Conservation (phyloP, 2,329 filamentous ascomycete species). For the Metarhizium robertsii region DNA sequence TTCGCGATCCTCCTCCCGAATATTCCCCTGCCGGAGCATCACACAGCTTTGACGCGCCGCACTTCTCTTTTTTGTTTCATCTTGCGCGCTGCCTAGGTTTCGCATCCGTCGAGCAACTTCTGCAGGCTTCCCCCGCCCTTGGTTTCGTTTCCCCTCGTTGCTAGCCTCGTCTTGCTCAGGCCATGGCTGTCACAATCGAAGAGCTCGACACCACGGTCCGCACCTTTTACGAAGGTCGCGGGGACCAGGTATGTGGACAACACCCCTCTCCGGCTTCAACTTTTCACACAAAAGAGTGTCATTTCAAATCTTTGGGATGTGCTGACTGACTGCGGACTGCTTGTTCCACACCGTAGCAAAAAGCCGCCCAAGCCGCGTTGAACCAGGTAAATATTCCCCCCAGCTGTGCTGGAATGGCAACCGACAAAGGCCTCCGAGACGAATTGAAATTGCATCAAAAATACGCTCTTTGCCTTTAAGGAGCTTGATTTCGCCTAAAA, state of each 20-base stretch:
- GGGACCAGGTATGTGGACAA: slow-evolving; percentile 65
- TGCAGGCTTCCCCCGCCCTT: slow-evolving; percentile 17
- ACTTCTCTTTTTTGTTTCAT: slow-evolving; percentile 6
- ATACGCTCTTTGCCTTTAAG: neutral
- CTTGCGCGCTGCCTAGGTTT: slow-evolving; percentile 17
- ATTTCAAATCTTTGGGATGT: slow-evolving; percentile 2
- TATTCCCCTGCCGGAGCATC: neutral
- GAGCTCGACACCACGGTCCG: slow-evolving; percentile 96
- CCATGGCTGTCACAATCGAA: slow-evolving; percentile 67
- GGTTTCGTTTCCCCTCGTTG: slow-evolving; percentile 21
- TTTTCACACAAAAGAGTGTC: neutral
- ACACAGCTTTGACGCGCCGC: slow-evolving; percentile 12
- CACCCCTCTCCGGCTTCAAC: neutral
- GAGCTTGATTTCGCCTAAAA: neutral
- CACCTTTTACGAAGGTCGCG: slow-evolving; percentile 94
- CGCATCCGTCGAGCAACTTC: slow-evolving; percentile 9
- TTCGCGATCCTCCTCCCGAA: neutral
- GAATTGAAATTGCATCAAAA: neutral
- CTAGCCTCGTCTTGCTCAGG: slow-evolving; percentile 18
- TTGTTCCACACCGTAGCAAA: slow-evolving; percentile 58
- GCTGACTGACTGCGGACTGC: slow-evolving; percentile 27
- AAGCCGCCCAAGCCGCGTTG: slow-evolving; percentile 83
- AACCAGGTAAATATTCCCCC: slow-evolving; percentile 63
- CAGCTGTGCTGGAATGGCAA: neutral
- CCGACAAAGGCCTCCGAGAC: neutral